Percentiles rank a stretch among this genome's conserved stretches.
phyloP scores from a whole-genome alignment of 192 early-diverging fungal species.

The Pilaira anomala region DNA sequence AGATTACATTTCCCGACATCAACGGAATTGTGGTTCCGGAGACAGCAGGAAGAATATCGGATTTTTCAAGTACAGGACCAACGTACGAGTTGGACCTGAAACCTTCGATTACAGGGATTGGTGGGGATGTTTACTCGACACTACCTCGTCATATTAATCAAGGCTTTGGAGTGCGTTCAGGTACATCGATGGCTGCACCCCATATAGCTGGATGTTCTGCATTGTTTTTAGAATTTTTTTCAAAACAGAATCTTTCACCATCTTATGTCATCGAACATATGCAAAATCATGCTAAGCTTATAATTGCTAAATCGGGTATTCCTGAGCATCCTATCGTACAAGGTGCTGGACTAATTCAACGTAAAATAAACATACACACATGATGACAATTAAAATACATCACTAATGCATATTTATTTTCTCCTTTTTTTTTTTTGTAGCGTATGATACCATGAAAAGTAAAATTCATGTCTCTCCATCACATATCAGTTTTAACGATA shows the following conservation, averaged over 20 bases:
- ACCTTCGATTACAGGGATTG: slow-evolving; percentile 49
- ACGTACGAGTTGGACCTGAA: slow-evolving; percentile 61
- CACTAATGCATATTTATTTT: too few relatives aligned
- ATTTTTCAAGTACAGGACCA: slow-evolving; percentile 73
- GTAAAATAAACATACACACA: background rate
- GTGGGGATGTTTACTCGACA: slow-evolving; percentile 51
- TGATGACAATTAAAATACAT: too few relatives aligned
- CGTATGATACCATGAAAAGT: slow-evolving; percentile 40
- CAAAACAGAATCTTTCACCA: background rate
- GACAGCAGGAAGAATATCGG: slow-evolving; percentile 51
- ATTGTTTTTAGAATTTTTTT: slow-evolving; percentile 33
- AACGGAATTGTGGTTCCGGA: slow-evolving; percentile 60
- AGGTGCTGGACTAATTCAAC: slow-evolving; percentile 56
- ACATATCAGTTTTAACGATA: slow-evolving; percentile 53
- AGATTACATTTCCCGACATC: slow-evolving; percentile 29
- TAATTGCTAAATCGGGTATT: background rate
- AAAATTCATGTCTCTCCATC: slow-evolving; percentile 41
- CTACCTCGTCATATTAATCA: slow-evolving; percentile 40
- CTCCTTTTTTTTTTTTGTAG: slow-evolving; percentile 7
- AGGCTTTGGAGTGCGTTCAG: slow-evolving; percentile 41
- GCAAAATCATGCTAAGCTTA: slow-evolving; percentile 28
- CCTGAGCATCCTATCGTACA: slow-evolving; percentile 33
- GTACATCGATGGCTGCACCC: slow-evolving; percentile 64
- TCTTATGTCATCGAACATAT: slow-evolving; percentile 27
- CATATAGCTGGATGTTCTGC: slow-evolving; percentile 51